These are phyloP conservation scores for Daldinia eschscholtzii DNA, from an alignment of 2,329 filamentous ascomycete genomes.

Conservation along the genomic window DNA sequence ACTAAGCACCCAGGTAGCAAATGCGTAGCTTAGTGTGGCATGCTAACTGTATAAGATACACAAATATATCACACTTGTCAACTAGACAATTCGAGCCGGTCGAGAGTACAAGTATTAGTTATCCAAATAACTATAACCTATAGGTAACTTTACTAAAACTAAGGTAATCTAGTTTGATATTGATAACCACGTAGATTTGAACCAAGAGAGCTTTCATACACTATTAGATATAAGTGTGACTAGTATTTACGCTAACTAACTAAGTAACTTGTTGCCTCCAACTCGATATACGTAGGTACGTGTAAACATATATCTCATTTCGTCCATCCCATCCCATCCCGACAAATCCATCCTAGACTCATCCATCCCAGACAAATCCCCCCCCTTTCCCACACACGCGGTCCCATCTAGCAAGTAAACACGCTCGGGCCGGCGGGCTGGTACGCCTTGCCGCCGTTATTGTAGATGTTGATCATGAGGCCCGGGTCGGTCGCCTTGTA, in stretches of 20 bases:
- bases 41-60: not conserved
- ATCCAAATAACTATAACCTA: not conserved
- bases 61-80: not conserved
- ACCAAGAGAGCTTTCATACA: not conserved
- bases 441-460: conserved; percentile 49
- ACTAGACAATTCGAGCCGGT: not conserved
- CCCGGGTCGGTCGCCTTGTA: conserved; percentile 56
- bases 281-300: not conserved
- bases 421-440: conserved; percentile 45
- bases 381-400: too few species aligned
- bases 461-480: conserved; percentile 53
- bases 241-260: not conserved
- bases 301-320: not conserved
- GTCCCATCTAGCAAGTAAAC: conserved; percentile 35
- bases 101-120: not conserved
- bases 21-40: not conserved
- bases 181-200: not conserved
- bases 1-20: not conserved
- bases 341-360: not conserved
- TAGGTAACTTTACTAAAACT: not conserved
- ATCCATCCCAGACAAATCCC: not conserved
- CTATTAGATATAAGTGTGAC: not conserved
- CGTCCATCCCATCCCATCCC: not conserved
- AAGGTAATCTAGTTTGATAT: not conserved
- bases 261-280: not conserved